Percentiles rank a stretch among this genome's conserved stretches.
These are phyloP conservation scores for Scedosporium dehoogii DNA, from an alignment of 2,329 filamentous ascomycete genomes.

Conservation along the genomic window DNA sequence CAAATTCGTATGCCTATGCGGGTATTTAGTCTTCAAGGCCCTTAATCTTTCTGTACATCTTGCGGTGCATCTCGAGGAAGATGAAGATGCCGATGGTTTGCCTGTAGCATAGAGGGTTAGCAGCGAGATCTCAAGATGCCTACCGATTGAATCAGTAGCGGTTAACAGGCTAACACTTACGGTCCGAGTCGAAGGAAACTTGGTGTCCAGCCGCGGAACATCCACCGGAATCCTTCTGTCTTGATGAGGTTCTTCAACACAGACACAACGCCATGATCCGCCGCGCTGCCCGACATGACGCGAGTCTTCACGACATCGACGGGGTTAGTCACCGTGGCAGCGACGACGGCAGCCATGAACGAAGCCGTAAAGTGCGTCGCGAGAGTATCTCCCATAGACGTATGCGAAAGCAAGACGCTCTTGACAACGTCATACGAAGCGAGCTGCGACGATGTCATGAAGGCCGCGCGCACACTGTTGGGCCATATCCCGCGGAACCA, in stretches of 20 bases:
- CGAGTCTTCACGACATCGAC: slow-evolving; percentile 86
- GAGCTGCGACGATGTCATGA: slow-evolving; percentile 80
- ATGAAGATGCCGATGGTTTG: slow-evolving; percentile 84
- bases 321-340: slow-evolving; percentile 75
- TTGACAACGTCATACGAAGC: slow-evolving; percentile 83
- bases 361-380: slow-evolving; percentile 70
- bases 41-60: slow-evolving; percentile 51
- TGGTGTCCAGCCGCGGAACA: slow-evolving; percentile 89
- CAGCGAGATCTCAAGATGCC: slow-evolving; percentile 6
- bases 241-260: slow-evolving; percentile 58
- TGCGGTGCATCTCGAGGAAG: slow-evolving; percentile 80
- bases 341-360: slow-evolving; percentile 70
- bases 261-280: slow-evolving; percentile 41
- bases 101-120: slow-evolving; percentile 21
- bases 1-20: not conserved
- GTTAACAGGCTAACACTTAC: slow-evolving; percentile 30
- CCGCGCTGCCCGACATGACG: slow-evolving; percentile 60
- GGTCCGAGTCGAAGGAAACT: slow-evolving; percentile 56
- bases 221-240: slow-evolving; percentile 66
- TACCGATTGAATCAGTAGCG: not conserved
- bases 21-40: not conserved
- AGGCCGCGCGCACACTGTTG: slow-evolving; percentile 69
- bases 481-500: slow-evolving; percentile 82
- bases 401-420: slow-evolving; percentile 53
- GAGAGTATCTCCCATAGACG: slow-evolving; percentile 59